Evolutionary conservation across 805 yeast genomes (phyloP), one percentile per base, ranked within the genome.

Genomic region (Myxozyma vanderwaltii): DNA sequence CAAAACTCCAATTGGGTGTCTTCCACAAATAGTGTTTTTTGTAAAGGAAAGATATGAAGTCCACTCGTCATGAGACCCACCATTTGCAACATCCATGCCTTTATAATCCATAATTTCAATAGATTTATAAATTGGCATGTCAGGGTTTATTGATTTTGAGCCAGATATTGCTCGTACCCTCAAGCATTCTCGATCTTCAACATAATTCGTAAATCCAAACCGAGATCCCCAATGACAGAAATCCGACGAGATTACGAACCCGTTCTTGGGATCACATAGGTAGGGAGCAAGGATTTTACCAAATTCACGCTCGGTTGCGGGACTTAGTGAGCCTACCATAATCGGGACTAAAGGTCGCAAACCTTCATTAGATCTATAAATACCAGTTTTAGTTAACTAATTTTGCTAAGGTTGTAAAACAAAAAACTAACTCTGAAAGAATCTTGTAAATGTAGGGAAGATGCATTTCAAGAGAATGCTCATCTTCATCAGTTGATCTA

Each of bases 381-480:
- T 8, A n/a, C 44, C 10, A 41, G 46, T 19, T 13, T 12, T n/a
- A 15, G 15, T 41, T 19, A 41, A 29, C 15, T 27, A 21, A 21
- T 27, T 21, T 10, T 49, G 6, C 5, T 21, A 4, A 31, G 5
- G 2, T n/a, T 7, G 29, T 19, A n/a, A n/a, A 13, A n/a, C 27
- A 43, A 23, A 15, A 24, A 6, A 27, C 65, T 31, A 33, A 55
- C 63, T 15, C 66, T 23, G 75, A 66, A 8, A 85, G 77, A 54
- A 79, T 74, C 59, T 82, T 79, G 66, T 81, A 79, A 7, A 89
- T 74, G 60, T 82, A 85, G 0, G 98, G 96, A 70, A 86, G 80
- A 72, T 94, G 98, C 96, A 94, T 89, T 69, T 94, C 99, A 68
- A 94, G 82, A 52, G 94, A 86, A 71, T 94, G 99, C 71, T 94